Conservation (phyloP, 306 rosid genomes). For the Casuarina cunninghamiana region DNA sequence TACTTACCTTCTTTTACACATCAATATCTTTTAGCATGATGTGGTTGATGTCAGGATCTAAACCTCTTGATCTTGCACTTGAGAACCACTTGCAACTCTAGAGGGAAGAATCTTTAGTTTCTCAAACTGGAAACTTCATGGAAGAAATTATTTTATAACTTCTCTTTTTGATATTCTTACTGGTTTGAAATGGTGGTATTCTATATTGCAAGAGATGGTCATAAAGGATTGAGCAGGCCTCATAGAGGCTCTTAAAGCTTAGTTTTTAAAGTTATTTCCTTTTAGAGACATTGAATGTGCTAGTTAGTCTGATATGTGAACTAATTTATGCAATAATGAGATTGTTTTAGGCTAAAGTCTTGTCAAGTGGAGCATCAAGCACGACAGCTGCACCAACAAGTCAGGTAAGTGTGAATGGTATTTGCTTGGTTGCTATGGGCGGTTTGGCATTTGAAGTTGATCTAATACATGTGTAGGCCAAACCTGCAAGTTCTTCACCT, state of each 20-base stretch:
- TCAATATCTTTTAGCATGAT: not conserved
- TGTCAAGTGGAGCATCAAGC: constrained; percentile 39
- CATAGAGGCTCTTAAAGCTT: not conserved
- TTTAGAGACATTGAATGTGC: not conserved
- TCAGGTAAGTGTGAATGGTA: constrained; percentile 28
- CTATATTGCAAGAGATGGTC: not conserved
- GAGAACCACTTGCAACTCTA: not conserved
- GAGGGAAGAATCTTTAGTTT: not conserved
- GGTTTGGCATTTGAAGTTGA: not conserved
- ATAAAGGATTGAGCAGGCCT: not conserved
- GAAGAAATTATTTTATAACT: not conserved
- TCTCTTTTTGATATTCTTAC: not conserved
- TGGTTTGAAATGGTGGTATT: not conserved
- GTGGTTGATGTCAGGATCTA: not conserved
- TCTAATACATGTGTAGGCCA: constrained; percentile 33
- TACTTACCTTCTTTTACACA: not conserved
- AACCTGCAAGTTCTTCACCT: constrained; percentile 33
- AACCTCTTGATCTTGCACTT: not conserved
- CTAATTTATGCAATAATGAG: constrained; percentile 12
- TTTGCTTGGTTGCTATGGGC: not conserved
- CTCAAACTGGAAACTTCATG: not conserved
- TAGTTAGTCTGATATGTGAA: not conserved
- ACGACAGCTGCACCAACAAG: constrained; percentile 34
- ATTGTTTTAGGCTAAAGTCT: constrained; percentile 32
- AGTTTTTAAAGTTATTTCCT: not conserved